phyloP scores from a whole-genome alignment of 441 rosid species.

The Adansonia madagascariensis region DNA sequence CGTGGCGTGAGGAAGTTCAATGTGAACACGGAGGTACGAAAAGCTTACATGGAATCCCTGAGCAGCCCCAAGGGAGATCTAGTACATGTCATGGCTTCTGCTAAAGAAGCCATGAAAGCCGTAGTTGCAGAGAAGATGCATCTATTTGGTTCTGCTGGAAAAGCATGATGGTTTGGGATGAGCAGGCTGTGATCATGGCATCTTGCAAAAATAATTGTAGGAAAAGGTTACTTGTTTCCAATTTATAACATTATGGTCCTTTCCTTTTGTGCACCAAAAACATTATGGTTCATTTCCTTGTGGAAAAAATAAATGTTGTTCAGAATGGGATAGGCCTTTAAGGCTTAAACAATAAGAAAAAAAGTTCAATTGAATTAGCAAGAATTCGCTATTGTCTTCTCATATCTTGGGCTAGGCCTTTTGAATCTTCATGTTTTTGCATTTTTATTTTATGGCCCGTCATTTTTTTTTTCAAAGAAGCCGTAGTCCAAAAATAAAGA shows the following conservation, averaged over 20 bases:
- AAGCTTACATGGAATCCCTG: conserved; percentile 77
- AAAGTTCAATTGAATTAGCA: no score
- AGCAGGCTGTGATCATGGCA: not conserved
- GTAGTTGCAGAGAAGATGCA: conserved; percentile 83
- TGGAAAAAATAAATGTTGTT: no score
- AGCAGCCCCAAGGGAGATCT: conserved; percentile 60
- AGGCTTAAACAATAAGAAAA: no score
- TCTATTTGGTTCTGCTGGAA: conserved; percentile 89
- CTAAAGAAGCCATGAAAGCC: conserved; percentile 83
- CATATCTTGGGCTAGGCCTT: no score
- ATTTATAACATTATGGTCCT: not conserved
- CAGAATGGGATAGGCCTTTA: no score
- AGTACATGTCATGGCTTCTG: conserved; percentile 71
- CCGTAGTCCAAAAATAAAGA: no score
- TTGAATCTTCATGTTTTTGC: no score
- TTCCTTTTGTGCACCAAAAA: not conserved
- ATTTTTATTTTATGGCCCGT: no score
- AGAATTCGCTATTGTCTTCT: no score
- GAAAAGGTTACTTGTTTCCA: not conserved
- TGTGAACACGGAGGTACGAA: conserved; percentile 86
- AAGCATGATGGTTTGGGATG: conserved; percentile 50
- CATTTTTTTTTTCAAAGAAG: no score
- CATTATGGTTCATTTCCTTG: not conserved
- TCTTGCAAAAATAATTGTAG: not conserved
- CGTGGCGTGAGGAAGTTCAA: conserved; percentile 88